A percentile compares a stretch with the other conserved stretches of the same genome.
Evolutionary conservation across 441 rosid genomes (phyloP).

Genomic region (Adansonia gregorii): DNA sequence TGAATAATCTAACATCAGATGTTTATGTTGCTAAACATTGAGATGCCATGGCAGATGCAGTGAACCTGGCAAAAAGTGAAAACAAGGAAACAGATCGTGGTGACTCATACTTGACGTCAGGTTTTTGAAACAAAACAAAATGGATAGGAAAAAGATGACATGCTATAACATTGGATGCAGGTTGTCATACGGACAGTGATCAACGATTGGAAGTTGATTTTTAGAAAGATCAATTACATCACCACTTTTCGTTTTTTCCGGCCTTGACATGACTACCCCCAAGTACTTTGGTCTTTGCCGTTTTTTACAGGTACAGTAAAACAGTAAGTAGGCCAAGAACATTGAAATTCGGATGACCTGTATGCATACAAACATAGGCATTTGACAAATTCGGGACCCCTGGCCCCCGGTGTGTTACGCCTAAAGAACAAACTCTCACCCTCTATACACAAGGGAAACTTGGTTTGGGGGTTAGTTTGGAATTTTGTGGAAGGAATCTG

Average conservation of each 20-base stretch:
- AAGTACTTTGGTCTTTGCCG: background rate
- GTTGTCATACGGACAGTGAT: background rate
- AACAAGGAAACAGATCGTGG: background rate
- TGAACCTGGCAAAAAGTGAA: background rate
- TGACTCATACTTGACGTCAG: background rate
- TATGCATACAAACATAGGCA: background rate
- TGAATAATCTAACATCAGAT: background rate
- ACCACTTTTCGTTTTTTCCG: background rate
- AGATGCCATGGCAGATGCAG: background rate
- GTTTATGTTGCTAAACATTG: background rate
- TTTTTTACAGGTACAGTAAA: background rate
- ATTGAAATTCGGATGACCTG: background rate
- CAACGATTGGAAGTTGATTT: background rate
- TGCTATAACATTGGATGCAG: background rate
- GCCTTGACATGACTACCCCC: constrained; percentile 1
- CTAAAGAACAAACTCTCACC: background rate
- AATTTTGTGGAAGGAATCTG: constrained; percentile 22
- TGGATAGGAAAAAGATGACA: background rate
- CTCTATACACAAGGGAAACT: background rate
- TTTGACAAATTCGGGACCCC: background rate
- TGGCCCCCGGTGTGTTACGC: background rate
- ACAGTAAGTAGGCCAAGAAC: background rate
- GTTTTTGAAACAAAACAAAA: background rate
- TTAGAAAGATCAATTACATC: background rate
- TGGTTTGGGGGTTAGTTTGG: constrained; percentile 11